These are phyloP conservation scores for Globisporangium splendens DNA, from an alignment of 352 stramenopile genomes.

Conservation along the genomic window DNA sequence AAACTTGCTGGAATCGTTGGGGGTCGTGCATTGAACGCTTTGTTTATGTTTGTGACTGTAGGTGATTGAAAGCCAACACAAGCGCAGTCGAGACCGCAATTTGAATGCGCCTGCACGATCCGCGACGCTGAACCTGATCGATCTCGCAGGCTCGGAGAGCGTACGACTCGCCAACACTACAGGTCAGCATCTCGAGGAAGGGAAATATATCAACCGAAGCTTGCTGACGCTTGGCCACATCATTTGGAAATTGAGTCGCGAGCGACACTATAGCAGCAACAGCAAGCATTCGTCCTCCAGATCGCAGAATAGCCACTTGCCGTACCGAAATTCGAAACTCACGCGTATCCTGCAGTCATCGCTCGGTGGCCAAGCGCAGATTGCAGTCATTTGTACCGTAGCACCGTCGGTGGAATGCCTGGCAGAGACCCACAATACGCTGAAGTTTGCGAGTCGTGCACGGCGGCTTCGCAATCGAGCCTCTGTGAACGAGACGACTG, in stretches of 20 bases:
- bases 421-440: slow-evolving; percentile 92
- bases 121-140: slow-evolving; percentile 88
- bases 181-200: slow-evolving; percentile 77
- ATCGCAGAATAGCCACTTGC: slow-evolving; percentile 70
- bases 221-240: slow-evolving; percentile 93
- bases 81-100: slow-evolving; percentile 26
- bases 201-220: slow-evolving; percentile 88
- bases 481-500: slow-evolving; percentile 84
- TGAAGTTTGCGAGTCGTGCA: slow-evolving; percentile 94
- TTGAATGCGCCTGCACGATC: slow-evolving; percentile 39
- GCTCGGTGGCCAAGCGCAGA: slow-evolving; percentile 93
- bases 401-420: slow-evolving; percentile 93
- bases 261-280: slow-evolving; percentile 17
- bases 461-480: slow-evolving; percentile 92
- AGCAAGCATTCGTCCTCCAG: slow-evolving; percentile 15
- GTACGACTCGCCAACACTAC: slow-evolving; percentile 79
- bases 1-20: slow-evolving; percentile 13
- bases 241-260: slow-evolving; percentile 90
- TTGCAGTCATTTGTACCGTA: slow-evolving; percentile 96
- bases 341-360: slow-evolving; percentile 97
- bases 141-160: slow-evolving; percentile 88
- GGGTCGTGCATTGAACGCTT: slow-evolving; percentile 27
- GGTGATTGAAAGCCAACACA: slow-evolving; percentile 74
- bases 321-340: slow-evolving; percentile 98
- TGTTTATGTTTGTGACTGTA: slow-evolving; percentile 33